Evolutionary conservation across 352 stramenopile genomes (phyloP).

Genomic region (Globisporangium perplexum): DNA sequence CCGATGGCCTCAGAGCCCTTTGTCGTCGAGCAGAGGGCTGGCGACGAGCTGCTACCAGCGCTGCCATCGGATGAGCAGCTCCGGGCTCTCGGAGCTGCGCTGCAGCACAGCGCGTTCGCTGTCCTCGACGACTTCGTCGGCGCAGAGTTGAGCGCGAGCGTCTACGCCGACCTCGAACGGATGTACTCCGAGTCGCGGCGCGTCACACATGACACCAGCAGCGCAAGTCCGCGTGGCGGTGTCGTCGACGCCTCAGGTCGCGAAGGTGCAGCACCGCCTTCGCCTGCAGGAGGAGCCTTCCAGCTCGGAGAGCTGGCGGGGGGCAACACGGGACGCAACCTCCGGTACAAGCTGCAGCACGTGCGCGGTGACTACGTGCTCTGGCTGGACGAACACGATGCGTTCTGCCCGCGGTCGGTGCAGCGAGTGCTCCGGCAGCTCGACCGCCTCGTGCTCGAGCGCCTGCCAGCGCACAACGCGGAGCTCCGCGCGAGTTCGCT

Average conservation of each 20-base stretch:
- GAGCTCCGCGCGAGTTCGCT: slow-evolving; percentile 22
- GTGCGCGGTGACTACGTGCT: slow-evolving; percentile 45
- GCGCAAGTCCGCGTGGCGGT: background rate
- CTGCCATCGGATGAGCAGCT: slow-evolving; percentile 18
- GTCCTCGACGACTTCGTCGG: slow-evolving; percentile 34
- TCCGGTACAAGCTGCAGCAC: slow-evolving; percentile 40
- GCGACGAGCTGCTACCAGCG: slow-evolving; percentile 19
- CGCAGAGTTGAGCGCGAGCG: slow-evolving; percentile 3
- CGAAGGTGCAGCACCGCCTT: background rate
- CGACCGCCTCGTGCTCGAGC: slow-evolving; percentile 32
- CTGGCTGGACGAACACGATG: slow-evolving; percentile 40
- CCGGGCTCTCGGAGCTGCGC: slow-evolving; percentile 2
- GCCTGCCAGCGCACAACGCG: slow-evolving; percentile 12
- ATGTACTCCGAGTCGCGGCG: slow-evolving; percentile 17
- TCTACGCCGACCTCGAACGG: slow-evolving; percentile 16
- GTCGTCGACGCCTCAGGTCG: too few species aligned
- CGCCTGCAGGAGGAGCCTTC: slow-evolving; percentile 9
- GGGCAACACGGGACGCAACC: slow-evolving; percentile 33
- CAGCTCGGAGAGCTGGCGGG: slow-evolving; percentile 31
- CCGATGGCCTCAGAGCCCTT: background rate
- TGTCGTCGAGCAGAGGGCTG: background rate
- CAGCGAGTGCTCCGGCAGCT: slow-evolving; percentile 26
- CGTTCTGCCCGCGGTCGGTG: slow-evolving; percentile 20
- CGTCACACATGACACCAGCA: background rate
- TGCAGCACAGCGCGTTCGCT: slow-evolving; percentile 20